Evolutionary conservation across 805 yeast genomes (phyloP).

Genomic region (Metschnikowia shivogae): DNA sequence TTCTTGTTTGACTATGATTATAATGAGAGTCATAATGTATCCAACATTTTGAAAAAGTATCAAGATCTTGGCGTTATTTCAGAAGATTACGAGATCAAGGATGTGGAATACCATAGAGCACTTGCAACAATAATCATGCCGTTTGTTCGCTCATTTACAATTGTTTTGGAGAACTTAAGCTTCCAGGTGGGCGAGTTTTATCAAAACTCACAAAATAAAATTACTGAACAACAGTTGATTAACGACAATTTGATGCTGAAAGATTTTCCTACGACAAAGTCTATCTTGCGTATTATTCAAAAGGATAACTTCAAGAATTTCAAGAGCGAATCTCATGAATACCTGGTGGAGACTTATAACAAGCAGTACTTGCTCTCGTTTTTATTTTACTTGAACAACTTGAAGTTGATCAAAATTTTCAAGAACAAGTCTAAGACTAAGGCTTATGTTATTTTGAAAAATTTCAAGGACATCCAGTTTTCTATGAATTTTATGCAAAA

Average conservation of each 20-base stretch:
- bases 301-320: slow-evolving; percentile 14
- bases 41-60: slow-evolving; percentile 22
- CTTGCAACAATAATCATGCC: slow-evolving; percentile 32
- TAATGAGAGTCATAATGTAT: slow-evolving; percentile 26
- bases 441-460: slow-evolving; percentile 34
- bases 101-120: slow-evolving; percentile 20
- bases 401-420: slow-evolving; percentile 32
- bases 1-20: slow-evolving; percentile 41
- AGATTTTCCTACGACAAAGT: slow-evolving; percentile 19
- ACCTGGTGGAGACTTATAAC: slow-evolving; percentile 33
- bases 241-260: slow-evolving; percentile 21
- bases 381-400: slow-evolving; percentile 35
- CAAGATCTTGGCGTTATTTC: slow-evolving; percentile 16
- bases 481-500: slow-evolving; percentile 22
- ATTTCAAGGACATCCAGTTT: slow-evolving; percentile 25
- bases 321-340: slow-evolving; percentile 14
- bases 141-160: slow-evolving; percentile 30
- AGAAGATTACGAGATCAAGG: slow-evolving; percentile 19
- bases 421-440: slow-evolving; percentile 40
- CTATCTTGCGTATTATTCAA: slow-evolving; percentile 15
- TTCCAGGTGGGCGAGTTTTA: slow-evolving; percentile 9
- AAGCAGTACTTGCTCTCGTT: slow-evolving; percentile 40
- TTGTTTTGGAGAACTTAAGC: slow-evolving; percentile 24
- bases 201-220: slow-evolving; percentile 7
- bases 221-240: slow-evolving; percentile 23